phyloP scores from a whole-genome alignment of 75 land plant genomes.

The Pinus taeda region DNA sequence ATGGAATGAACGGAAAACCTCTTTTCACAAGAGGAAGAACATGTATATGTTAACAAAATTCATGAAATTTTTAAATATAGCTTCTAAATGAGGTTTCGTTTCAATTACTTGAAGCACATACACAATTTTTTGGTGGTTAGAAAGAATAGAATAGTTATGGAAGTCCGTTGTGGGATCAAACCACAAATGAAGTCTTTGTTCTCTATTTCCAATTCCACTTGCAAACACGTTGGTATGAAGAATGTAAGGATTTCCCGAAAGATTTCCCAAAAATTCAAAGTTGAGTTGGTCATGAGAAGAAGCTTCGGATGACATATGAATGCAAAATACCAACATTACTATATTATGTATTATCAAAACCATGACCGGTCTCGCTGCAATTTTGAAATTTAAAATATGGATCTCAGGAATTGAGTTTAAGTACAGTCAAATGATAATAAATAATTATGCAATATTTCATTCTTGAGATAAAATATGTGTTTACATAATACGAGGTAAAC shows the following conservation, averaged over 20 bases:
- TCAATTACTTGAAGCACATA: not conserved
- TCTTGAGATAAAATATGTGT: not conserved
- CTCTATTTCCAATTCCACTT: constrained; percentile 19
- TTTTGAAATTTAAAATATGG: too few relatives aligned
- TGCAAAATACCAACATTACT: too few relatives aligned
- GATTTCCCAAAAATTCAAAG: constrained; percentile 26
- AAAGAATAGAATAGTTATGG: constrained; percentile 23
- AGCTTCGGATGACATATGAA: constrained; percentile 13
- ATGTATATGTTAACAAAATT: not conserved
- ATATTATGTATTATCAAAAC: too few relatives aligned
- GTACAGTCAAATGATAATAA: too few relatives aligned
- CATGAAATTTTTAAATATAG: not conserved
- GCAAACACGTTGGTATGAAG: constrained; percentile 29
- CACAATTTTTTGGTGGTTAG: constrained; percentile 28
- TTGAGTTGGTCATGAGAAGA: constrained; percentile 17
- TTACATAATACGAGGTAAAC: constrained; percentile 14
- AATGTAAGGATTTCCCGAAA: constrained; percentile 14
- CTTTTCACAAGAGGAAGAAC: not conserved
- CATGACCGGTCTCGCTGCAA: too few relatives aligned
- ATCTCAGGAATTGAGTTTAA: too few relatives aligned
- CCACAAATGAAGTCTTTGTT: constrained; percentile 22
- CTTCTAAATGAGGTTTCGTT: too few relatives aligned
- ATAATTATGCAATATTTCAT: too few relatives aligned
- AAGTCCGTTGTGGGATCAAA: constrained; percentile 20
- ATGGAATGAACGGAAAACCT: constrained; percentile 58